Evolutionary conservation across 495 filamentous ascomycete genomes (phyloP).

Genomic region (Pyrenula massariospora): DNA sequence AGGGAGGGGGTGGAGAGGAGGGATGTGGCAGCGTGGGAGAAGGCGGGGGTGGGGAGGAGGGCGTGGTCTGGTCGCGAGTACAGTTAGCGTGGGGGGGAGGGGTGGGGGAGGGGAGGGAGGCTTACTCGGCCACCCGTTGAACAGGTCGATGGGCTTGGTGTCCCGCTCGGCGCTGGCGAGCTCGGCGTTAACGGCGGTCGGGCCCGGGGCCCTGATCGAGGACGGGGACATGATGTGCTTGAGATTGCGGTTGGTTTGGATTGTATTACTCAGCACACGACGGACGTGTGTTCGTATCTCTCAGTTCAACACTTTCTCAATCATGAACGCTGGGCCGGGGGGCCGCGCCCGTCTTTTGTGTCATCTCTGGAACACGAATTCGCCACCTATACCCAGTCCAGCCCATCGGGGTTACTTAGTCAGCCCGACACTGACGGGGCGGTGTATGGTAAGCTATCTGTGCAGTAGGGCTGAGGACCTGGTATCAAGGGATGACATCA

Average conservation of each 20-base stretch:
- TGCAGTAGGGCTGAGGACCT: too few species aligned
- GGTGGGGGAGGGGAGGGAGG: background rate
- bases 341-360: background rate
- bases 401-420: too few species aligned
- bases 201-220: too few species aligned
- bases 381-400: background rate
- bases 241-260: background rate
- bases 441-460: background rate
- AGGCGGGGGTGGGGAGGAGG: background rate
- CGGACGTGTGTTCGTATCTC: background rate
- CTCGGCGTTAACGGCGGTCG: too few species aligned
- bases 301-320: background rate
- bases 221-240: background rate
- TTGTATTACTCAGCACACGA: background rate
- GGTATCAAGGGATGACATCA: too few species aligned
- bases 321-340: background rate
- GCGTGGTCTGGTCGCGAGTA: background rate
- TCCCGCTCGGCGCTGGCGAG: background rate
- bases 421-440: background rate
- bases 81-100: background rate
- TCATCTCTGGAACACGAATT: background rate
- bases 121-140: background rate
- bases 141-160: background rate
- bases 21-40: background rate
- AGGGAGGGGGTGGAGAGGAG: slow-evolving; percentile 7